Base-by-base conservation (phyloP, 495 filamentous ascomycete genomes). In the Pyrenula massariospora region DNA sequence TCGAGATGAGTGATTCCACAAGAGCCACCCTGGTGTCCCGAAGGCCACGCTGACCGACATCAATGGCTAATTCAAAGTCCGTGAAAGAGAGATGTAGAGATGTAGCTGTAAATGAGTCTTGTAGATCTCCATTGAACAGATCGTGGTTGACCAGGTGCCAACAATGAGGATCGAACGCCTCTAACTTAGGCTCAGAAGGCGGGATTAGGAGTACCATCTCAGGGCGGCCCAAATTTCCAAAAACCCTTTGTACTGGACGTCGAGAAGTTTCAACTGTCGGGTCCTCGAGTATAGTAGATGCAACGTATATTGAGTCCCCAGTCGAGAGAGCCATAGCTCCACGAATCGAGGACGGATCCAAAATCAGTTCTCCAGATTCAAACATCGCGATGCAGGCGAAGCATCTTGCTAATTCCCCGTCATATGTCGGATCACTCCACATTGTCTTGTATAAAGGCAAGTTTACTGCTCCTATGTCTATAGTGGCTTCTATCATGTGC, bases 41-140 rank as follows among this genome's bases (percentile, higher is more conserved):
- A 8, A 21, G 50, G n/a, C 50, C 50, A 15, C 31, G 31, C 57
- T 59, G 0, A 0, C 55, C 54, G 12, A 54, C 54, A 24, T 64
- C 56, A 0, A 72, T 3, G 0, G 70, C 62, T 5, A 68, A 21
- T 21, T 60, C 54, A 24, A 57, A 70, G 0, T 58, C 60, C 0
- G 73, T 75, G 60, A 74, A 73, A 2, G 67, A 70, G 0, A 75
- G 56, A 57, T 74, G 73, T 3, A 76, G 55, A 0, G 73, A 70
- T 20, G 66, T 71, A 10, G 57, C 50, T 23, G 55, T 5, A 54
- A 75, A 75, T 50, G 42, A 50, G 53, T 68, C 60, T 22, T 59
- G 55, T 0, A 61, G 10, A 21, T 60, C 19, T 10, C 69, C 68
- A 55, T 71, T 65, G 52, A 66, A 75, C 0, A 19, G 19, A 0